Conservation (phyloP, 2,329 filamentous ascomycete genomes). For the Teratosphaeria viscida region DNA sequence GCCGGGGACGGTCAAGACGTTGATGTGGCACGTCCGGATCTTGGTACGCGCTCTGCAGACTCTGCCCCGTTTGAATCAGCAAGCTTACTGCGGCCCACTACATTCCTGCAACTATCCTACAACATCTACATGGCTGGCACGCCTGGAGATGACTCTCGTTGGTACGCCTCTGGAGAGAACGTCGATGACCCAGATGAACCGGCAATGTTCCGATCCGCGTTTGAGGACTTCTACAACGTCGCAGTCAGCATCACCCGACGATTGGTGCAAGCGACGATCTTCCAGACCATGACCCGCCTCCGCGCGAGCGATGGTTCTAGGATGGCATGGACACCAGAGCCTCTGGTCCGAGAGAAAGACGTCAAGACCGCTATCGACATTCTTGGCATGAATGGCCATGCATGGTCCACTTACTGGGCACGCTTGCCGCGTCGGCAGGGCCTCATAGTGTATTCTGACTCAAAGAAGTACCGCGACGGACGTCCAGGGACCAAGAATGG, state of each 20-base stretch:
- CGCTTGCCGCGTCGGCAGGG: slow-evolving; percentile 41
- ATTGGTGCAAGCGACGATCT: slow-evolving; percentile 58
- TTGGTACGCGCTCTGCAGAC: not conserved
- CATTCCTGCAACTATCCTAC: slow-evolving; percentile 55
- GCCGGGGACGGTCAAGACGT: slow-evolving; percentile 12
- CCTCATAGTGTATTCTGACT: slow-evolving; percentile 36
- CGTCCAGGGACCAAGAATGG: slow-evolving; percentile 16
- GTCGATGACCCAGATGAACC: slow-evolving; percentile 35
- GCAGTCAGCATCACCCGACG: slow-evolving; percentile 57
- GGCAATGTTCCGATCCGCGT: slow-evolving; percentile 60
- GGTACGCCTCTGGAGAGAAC: slow-evolving; percentile 37
- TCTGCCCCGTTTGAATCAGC: slow-evolving; percentile 34
- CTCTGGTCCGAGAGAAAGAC: slow-evolving; percentile 30
- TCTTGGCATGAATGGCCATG: slow-evolving; percentile 39
- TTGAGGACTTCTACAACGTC: slow-evolving; percentile 66
- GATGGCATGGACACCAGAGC: slow-evolving; percentile 11
- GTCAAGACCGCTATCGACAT: slow-evolving; percentile 46
- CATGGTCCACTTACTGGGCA: slow-evolving; percentile 41
- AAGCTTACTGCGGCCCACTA: slow-evolving; percentile 47
- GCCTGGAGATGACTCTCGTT: slow-evolving; percentile 52
- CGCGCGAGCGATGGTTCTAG: slow-evolving; percentile 34
- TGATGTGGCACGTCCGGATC: not conserved
- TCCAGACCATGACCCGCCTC: slow-evolving; percentile 59
- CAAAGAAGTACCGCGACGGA: slow-evolving; percentile 19
- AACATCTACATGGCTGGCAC: slow-evolving; percentile 64